Evolutionary conservation across 371 early-diverging fungal genomes (phyloP).

Genomic region (Rhizopus stolonifer): DNA sequence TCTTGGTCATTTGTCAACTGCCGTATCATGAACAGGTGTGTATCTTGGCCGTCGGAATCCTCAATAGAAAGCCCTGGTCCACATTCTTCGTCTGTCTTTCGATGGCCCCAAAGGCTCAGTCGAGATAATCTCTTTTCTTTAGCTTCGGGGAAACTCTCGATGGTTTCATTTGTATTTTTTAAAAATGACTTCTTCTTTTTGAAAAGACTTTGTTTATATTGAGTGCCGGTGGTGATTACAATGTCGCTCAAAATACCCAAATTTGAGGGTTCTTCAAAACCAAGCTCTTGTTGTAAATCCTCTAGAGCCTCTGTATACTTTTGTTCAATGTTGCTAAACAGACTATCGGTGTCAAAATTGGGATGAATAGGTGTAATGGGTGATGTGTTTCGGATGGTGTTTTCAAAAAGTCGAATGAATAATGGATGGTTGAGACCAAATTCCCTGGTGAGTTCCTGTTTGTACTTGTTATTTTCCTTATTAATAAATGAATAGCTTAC

Average conservation of each 20-base stretch:
- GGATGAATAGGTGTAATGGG: slow-evolving; percentile 5
- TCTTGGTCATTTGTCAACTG: slow-evolving; percentile 24
- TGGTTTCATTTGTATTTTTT: no score
- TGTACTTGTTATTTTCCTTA: not conserved
- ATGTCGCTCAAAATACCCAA: slow-evolving; percentile 41
- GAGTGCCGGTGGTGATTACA: slow-evolving; percentile 31
- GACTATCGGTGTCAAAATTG: no score
- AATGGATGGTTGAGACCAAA: slow-evolving; percentile 25
- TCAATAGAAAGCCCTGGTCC: slow-evolving; percentile 10
- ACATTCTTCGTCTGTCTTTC: no score
- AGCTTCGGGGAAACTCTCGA: no score
- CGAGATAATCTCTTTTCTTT: no score
- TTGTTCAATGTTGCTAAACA: slow-evolving; percentile 7
- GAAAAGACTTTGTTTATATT: no score
- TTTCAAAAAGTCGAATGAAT: slow-evolving; percentile 30
- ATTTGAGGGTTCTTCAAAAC: slow-evolving; percentile 19
- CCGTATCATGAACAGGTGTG: slow-evolving; percentile 37
- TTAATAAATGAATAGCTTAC: slow-evolving; percentile 5
- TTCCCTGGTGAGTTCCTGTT: slow-evolving; percentile 9
- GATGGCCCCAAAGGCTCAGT: no score
- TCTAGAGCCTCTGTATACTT: slow-evolving; percentile 27
- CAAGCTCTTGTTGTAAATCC: slow-evolving; percentile 29
- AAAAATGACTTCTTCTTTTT: no score
- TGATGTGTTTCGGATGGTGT: slow-evolving; percentile 11
- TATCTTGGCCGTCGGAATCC: slow-evolving; percentile 21